These are phyloP conservation scores for Lagenaria siceraria DNA, from an alignment of 306 rosid species.

Conservation along the genomic window DNA sequence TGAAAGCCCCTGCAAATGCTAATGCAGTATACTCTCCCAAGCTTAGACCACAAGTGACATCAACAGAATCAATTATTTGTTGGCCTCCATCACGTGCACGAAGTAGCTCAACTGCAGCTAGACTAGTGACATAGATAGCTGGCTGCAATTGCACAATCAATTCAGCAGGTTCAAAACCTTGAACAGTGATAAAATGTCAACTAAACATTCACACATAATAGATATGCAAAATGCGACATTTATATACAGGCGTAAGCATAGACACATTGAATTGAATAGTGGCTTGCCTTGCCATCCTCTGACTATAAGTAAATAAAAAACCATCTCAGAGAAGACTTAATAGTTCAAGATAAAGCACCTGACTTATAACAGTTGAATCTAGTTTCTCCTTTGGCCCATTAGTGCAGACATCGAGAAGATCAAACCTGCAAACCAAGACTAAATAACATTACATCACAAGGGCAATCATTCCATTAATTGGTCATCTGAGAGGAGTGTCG, in stretches of 20 bases:
- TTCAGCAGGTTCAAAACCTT: not conserved
- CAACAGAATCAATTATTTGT: conserved; percentile 81
- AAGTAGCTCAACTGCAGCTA: conserved; percentile 92
- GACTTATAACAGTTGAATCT: conserved; percentile 81
- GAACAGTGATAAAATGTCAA: not conserved
- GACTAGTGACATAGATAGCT: conserved; percentile 92
- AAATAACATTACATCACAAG: not conserved
- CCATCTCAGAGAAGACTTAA: not conserved
- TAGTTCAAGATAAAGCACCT: conserved; percentile 29
- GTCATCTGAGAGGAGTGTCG: not conserved
- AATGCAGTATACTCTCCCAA: conserved; percentile 96
- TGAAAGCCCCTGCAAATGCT: conserved; percentile 86
- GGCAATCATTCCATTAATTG: not conserved
- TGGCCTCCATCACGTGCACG: conserved; percentile 82
- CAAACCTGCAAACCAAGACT: conserved; percentile 44
- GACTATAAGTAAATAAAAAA: not conserved
- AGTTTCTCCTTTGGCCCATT: conserved; percentile 92
- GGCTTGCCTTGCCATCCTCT: not conserved
- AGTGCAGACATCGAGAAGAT: conserved; percentile 82
- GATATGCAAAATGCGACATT: not conserved
- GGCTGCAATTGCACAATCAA: conserved; percentile 48
- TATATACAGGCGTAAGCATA: not conserved
- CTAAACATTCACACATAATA: not conserved
- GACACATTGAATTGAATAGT: not conserved
- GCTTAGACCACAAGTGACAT: conserved; percentile 93